Base-by-base conservation (phyloP, 2,329 filamentous ascomycete genomes). In the Cercospora sesami region DNA sequence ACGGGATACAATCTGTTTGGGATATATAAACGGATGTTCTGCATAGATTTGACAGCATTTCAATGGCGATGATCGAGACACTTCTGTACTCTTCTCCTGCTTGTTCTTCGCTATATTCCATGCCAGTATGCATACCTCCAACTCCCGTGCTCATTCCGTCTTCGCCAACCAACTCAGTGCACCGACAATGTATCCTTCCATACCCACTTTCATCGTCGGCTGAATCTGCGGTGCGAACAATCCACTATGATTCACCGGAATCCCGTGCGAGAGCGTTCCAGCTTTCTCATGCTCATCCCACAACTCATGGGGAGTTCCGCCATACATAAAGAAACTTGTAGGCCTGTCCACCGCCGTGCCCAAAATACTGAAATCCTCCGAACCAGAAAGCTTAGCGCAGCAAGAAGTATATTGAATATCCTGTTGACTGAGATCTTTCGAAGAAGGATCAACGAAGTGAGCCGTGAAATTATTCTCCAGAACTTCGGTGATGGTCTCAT, bases 211-310 rank as follows among this genome's bases (percentile, higher is more conserved):
- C 79, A 90, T 75, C 0, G 87, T 90, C 7, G 87, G 87, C 75
- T 86, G 82, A 26, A 89, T 81, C 0, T 82, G 83, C 5, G 87
- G 87, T 33, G 85, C 84, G 78, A 90, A 90, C 64, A 83, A 81
- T 0, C 86, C 82, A 67, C 82, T 86, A 74, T 90, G 88, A 71
- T 90, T 90, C 0, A 83, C 83, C 0, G 88, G 85, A 12, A 89
- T 81, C 63, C 83, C 84, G 67, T 79, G 78, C 69, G 81, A 78
- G 68, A 81, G 75, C 66, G 70, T 79, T 0, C 83, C 83, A 53
- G 83, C 81, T 64, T 75, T 78, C 74, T 82, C 79, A 14, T 79
- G 80, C 68, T 80, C 76, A 75, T 88, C 85, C 81, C 83, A 89
- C 4, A 81, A 60, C 62, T 80, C 80, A 0, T 78, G 76, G 67